Conservation (phyloP, 331 rosid genomes). For the Prunus yedoensis region DNA sequence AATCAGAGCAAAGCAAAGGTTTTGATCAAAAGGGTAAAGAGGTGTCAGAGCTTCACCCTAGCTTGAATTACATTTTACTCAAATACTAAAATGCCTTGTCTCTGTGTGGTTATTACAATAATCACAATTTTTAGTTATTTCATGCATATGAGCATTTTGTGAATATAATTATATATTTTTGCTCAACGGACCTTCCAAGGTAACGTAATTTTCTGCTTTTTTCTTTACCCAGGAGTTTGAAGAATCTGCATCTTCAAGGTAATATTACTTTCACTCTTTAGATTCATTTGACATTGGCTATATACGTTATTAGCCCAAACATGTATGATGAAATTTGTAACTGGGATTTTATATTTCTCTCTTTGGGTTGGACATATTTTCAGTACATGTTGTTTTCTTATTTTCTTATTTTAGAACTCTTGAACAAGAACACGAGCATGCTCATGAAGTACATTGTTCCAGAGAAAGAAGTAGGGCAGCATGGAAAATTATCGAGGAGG, state of each 20-base stretch:
- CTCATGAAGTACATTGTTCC: slow-evolving; percentile 75
- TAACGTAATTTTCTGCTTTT: slow-evolving; percentile 15
- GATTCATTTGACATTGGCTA: background rate
- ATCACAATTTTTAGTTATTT: background rate
- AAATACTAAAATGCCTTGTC: background rate
- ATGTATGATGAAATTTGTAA: background rate
- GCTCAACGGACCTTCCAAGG: background rate
- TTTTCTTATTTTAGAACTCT: slow-evolving; percentile 33
- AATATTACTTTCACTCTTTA: background rate
- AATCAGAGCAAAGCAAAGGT: background rate
- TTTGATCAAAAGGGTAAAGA: background rate
- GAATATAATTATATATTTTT: background rate
- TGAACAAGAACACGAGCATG: slow-evolving; percentile 47
- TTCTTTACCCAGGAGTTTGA: slow-evolving; percentile 48
- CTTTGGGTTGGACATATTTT: background rate
- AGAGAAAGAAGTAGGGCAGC: slow-evolving; percentile 88
- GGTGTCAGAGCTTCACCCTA: background rate
- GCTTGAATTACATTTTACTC: background rate
- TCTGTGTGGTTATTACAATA: too few relatives aligned
- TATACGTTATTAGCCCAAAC: background rate
- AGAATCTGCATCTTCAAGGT: slow-evolving; percentile 55
- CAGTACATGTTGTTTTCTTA: background rate
- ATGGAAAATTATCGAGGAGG: slow-evolving; percentile 71
- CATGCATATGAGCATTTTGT: background rate
- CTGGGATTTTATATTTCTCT: background rate